phyloP scores from a whole-genome alignment of 2,329 filamentous ascomycete species.

The Helotiales sp. region DNA sequence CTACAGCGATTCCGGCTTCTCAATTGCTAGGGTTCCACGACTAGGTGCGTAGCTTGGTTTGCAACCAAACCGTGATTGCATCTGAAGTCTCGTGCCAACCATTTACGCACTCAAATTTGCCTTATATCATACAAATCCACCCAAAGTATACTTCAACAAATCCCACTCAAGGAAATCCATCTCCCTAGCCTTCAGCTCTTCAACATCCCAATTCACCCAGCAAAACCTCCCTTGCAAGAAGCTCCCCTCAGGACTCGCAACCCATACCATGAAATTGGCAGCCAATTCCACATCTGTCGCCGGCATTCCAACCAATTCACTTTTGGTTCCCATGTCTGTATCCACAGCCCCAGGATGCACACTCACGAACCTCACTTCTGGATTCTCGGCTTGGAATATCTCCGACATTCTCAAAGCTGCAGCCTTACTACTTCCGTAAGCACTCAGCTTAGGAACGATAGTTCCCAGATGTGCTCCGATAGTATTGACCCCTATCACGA shows the following conservation, averaged over 20 bases:
- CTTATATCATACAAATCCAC: no score
- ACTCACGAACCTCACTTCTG: constrained; percentile 34
- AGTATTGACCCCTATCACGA: constrained; percentile 39
- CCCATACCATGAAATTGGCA: constrained; percentile 27
- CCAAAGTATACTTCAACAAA: not conserved
- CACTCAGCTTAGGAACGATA: constrained; percentile 23
- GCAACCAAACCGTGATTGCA: no score
- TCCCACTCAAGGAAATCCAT: constrained; percentile 35
- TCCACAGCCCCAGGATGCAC: constrained; percentile 36
- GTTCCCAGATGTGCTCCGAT: constrained; percentile 37
- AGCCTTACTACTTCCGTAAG: constrained; percentile 34
- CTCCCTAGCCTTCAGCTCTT: constrained; percentile 45
- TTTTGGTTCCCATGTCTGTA: constrained; percentile 33
- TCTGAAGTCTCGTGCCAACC: no score
- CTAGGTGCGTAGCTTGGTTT: no score
- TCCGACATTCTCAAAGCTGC: constrained; percentile 36
- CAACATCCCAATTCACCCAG: constrained; percentile 52
- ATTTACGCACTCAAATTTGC: no score
- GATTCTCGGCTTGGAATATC: constrained; percentile 30
- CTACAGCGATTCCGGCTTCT: no score
- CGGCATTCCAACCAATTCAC: constrained; percentile 21
- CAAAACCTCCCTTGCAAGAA: constrained; percentile 48
- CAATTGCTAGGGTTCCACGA: no score
- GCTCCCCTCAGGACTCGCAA: constrained; percentile 40
- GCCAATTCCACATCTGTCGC: constrained; percentile 23